Evolutionary conservation across 805 yeast species (phyloP), one percentile per base, ranked within the genome.

Genomic region (Lipomyces oligophaga): DNA sequence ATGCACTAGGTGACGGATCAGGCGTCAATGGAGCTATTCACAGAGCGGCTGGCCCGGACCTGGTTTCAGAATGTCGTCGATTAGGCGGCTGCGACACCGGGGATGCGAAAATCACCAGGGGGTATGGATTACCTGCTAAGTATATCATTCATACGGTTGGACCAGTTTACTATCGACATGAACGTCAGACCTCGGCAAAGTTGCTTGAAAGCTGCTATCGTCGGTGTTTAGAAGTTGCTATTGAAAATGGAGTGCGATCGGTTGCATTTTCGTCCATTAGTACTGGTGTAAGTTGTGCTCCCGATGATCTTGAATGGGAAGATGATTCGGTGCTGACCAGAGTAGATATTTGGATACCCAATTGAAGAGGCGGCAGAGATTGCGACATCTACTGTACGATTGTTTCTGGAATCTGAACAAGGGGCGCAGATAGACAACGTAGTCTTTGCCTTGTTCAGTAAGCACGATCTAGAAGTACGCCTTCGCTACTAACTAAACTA

Each of bases 11-110:
- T 16, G 46, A 34, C 22, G 55, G 55, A 15, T 21, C 47, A 18
- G 55, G 55, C 35, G 55, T 51, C 34, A 42, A 51, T 26, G 55
- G 55, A 8, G 55, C 55, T n/a, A 51, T 51, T 27, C 54, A 51
- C 16, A 11, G 34, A 4, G 46, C 49, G 2, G 55, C 54, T 4
- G 55, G 55, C 6, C 49, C 54, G 13, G n/a, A 24, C 3, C 47
- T 51, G 16, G 31, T 13, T 3, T 24, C 5, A 13, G 55, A 49
- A 21, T 51, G 55, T 26, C 13, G 16, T 11, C 24, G 27, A 4
- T 37, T 49, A n/a, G 36, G 42, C 16, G 55, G 55, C 2, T 51
- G 55, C 35, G 39, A 4, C 3, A 51, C 55, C 16, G 54, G 55
- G 22, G 55, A 51, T 27, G 55, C 55, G 11, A 49, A 49, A 44